Percentiles rank a stretch among this genome's conserved stretches.
Evolutionary conservation across 768 basidiomycete genomes (phyloP).

Genomic region (Boletus edulis): DNA sequence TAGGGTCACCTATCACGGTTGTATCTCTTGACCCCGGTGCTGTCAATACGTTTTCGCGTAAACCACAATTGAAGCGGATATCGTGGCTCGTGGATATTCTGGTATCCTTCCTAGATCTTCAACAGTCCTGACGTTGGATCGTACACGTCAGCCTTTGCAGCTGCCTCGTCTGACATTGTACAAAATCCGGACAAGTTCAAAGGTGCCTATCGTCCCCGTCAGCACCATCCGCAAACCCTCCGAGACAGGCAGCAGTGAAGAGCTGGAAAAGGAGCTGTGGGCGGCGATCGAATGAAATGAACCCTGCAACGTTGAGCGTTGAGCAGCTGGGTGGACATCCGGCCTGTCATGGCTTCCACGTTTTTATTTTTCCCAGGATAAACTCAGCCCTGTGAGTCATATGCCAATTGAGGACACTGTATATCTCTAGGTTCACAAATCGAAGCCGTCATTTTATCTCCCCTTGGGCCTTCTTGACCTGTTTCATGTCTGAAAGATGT

Average conservation of each 20-base stretch:
- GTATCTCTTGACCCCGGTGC: slow-evolving; percentile 30
- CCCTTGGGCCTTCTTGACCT: no score
- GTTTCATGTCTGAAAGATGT: no score
- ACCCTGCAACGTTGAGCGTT: no score
- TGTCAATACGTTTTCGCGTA: slow-evolving; percentile 30
- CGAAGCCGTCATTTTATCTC: no score
- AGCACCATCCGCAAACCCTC: slow-evolving; percentile 13
- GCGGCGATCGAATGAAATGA: slow-evolving; percentile 20
- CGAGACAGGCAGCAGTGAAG: slow-evolving; percentile 16
- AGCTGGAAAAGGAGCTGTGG: slow-evolving; percentile 30
- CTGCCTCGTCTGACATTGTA: slow-evolving; percentile 24
- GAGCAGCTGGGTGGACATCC: no score
- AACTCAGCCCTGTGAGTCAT: no score
- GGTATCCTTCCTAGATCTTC: slow-evolving; percentile 20
- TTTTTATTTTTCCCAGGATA: no score
- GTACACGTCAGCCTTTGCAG: slow-evolving; percentile 29
- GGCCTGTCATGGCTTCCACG: no score
- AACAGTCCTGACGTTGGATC: slow-evolving; percentile 23
- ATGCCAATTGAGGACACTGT: no score
- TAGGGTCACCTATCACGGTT: slow-evolving; percentile 28
- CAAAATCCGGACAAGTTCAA: slow-evolving; percentile 23
- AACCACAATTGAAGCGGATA: slow-evolving; percentile 15
- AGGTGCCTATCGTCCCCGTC: slow-evolving; percentile 30
- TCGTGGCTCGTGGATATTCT: slow-evolving; percentile 20
- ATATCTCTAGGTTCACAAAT: no score